phyloP scores from a whole-genome alignment of 2,329 filamentous ascomycete genomes.

The Colletotrichum tabaci region DNA sequence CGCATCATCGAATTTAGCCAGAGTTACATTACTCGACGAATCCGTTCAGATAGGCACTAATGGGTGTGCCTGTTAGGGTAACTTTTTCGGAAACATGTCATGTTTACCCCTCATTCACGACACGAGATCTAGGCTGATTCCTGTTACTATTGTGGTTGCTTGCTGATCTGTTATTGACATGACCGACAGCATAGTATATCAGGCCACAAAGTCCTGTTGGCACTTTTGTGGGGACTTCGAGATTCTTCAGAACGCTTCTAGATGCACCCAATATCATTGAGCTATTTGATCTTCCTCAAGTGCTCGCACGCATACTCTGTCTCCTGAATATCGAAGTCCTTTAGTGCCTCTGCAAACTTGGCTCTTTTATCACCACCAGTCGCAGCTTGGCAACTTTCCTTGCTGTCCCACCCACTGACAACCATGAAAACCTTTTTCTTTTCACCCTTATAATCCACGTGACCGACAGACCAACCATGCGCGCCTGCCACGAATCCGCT shows the following conservation, averaged over 20 bases:
- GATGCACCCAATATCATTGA: too few relatives aligned
- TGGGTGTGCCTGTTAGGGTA: too few relatives aligned
- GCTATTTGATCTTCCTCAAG: too few relatives aligned
- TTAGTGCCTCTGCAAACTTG: neutral
- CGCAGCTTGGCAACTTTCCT: neutral
- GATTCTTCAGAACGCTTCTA: too few relatives aligned
- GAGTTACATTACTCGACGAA: slow-evolving; percentile 52
- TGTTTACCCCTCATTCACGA: too few relatives aligned
- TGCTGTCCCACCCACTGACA: slow-evolving; percentile 5
- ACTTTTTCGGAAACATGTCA: accelerated
- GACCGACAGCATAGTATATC: too few relatives aligned
- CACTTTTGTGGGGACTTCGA: too few relatives aligned
- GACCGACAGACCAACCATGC: neutral
- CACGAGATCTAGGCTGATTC: too few relatives aligned
- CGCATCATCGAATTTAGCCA: slow-evolving; percentile 46
- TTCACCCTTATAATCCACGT: neutral
- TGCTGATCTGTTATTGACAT: too few relatives aligned
- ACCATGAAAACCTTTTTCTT: slow-evolving; percentile 20
- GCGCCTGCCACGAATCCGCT: neutral
- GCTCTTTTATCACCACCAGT: slow-evolving; percentile 7
- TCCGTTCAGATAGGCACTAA: slow-evolving; percentile 50
- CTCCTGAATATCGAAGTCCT: slow-evolving; percentile 9
- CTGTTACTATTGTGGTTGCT: too few relatives aligned
- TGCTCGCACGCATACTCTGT: neutral
- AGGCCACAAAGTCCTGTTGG: too few relatives aligned